Base-by-base conservation (phyloP, 1,284 basidiomycete genomes). In the Melampsora larici-populina region DNA sequence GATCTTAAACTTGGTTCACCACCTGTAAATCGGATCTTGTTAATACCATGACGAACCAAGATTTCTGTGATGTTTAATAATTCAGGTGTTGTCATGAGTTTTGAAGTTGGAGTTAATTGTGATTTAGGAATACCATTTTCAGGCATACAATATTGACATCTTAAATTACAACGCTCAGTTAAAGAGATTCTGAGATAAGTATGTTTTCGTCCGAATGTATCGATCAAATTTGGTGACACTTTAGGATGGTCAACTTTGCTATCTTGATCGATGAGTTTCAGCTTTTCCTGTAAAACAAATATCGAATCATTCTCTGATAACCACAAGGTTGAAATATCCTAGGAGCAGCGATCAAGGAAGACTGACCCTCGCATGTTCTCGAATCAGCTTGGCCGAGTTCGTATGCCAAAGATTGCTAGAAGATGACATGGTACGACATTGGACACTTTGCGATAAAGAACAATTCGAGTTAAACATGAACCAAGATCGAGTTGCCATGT, bases 61-160 rank as follows among this genome's bases (percentile, higher is more conserved):
- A 94, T 84, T 33, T 86, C 85, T 0, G 92, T 91, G 0, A 94
- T 86, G 3, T 81, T 79, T 9, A 40, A 31, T 71, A 90, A 89
- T 60, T 92, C 83, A 29, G 33, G 94, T 85, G 82, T 94, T 92
- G 70, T 89, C 87, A 79, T 93, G 89, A 0, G 90, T 89, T 48
- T 94, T 86, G 78, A 93, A 87, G 78, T 90, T 87, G 11, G 86
- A 85, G 49, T 86, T 85, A 1, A 92, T 92, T 11, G 91, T 90
- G 26, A 94, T 86, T 9, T n/a, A 69, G 90, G 88, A 0, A 93
- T 86, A 48, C 92, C 92, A 81, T 92, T 89, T 77, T 87, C 88
- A 1, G 92, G 93, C 93, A 94, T 95, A 82, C 93, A 95, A 82
- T 94, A 94, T 81, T 78, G 81, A 91, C 93, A 94, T 84, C 93